phyloP scores from a whole-genome alignment of 164 flowering plant species.

The Dillenia suffruticosa region DNA sequence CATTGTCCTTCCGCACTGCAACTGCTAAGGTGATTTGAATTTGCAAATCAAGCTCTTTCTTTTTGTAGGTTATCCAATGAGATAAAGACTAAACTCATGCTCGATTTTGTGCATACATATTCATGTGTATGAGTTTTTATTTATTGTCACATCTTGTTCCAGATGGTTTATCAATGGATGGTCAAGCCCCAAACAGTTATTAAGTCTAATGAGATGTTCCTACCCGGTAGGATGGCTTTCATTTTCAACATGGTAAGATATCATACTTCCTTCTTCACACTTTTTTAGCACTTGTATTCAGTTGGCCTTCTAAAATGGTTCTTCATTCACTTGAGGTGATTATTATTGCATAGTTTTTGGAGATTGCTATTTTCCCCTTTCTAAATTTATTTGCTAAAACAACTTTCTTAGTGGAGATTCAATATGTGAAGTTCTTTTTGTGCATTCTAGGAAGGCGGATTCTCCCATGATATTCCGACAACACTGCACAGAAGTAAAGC shows the following conservation, averaged over 20 bases:
- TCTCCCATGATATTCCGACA: constrained; percentile 85
- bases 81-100: not conserved
- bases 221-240: constrained; percentile 94
- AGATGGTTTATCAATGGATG: constrained; percentile 91
- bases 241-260: constrained; percentile 74
- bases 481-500: constrained; percentile 97
- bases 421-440: constrained; percentile 1
- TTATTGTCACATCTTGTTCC: constrained; percentile 15
- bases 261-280: too few relatives aligned
- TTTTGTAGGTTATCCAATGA: not conserved
- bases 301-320: too few relatives aligned
- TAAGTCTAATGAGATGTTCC: constrained; percentile 96
- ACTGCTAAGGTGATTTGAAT: constrained; percentile 62
- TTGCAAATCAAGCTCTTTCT: not conserved
- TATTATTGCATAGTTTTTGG: too few relatives aligned
- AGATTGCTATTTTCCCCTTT: too few relatives aligned
- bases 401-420: too few relatives aligned
- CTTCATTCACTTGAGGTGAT: too few relatives aligned
- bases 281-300: too few relatives aligned
- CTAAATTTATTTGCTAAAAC: too few relatives aligned
- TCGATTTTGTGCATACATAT: not conserved
- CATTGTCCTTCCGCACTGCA: constrained; percentile 79
- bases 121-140: too few relatives aligned
- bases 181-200: constrained; percentile 79
- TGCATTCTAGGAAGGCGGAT: constrained; percentile 65